A percentile compares a stretch with the other conserved stretches of the same genome.
Evolutionary conservation across 2,329 filamentous ascomycete species (phyloP).

Genomic region (Phaeosphaeriaceae sp.): DNA sequence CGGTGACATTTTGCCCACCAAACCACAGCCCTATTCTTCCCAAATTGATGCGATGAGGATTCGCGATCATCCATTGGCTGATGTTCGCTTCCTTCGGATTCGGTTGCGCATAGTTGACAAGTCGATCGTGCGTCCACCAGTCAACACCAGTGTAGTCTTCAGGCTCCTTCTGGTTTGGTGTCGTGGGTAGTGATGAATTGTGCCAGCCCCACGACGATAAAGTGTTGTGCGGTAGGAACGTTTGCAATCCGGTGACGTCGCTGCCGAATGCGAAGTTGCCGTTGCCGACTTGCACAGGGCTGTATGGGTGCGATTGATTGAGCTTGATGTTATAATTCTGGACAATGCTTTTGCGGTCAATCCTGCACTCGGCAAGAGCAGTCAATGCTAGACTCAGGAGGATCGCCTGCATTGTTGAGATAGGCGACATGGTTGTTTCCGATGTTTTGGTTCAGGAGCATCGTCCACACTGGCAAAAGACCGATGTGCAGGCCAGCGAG

Average conservation of each 20-base stretch:
- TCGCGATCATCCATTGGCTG: slow-evolving; percentile 63
- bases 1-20: slow-evolving; percentile 48
- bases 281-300: slow-evolving; percentile 61
- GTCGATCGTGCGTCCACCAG: slow-evolving; percentile 55
- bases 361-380: slow-evolving; percentile 16
- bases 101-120: slow-evolving; percentile 55
- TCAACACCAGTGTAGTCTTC: slow-evolving; percentile 52
- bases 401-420: background rate
- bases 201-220: slow-evolving; percentile 58
- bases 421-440: background rate
- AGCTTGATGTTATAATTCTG: slow-evolving; percentile 57
- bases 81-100: slow-evolving; percentile 52
- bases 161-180: slow-evolving; percentile 42
- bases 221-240: slow-evolving; percentile 53
- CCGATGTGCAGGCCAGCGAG: background rate
- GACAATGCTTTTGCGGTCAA: slow-evolving; percentile 41
- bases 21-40: slow-evolving; percentile 60
- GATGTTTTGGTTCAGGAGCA: background rate
- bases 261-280: slow-evolving; percentile 58
- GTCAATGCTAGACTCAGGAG: background rate
- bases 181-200: slow-evolving; percentile 54
- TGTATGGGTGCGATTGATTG: slow-evolving; percentile 58
- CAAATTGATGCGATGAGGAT: slow-evolving; percentile 62
- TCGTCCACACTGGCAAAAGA: background rate
- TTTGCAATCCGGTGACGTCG: slow-evolving; percentile 57